Evolutionary conservation across 2,329 filamentous ascomycete species (phyloP).

Genomic region (Coniochaeta hoffmannii): DNA sequence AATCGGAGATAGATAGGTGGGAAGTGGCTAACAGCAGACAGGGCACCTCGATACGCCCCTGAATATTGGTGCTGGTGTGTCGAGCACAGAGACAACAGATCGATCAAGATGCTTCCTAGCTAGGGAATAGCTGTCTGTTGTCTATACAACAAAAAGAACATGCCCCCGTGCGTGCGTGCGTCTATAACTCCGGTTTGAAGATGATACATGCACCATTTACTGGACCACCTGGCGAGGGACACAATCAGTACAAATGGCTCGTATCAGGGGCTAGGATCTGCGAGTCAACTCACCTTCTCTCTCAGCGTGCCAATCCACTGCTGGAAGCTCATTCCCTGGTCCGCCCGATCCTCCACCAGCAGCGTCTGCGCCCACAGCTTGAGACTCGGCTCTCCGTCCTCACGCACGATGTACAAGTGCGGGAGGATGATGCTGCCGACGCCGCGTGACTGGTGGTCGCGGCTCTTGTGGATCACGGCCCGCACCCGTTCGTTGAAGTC

Average conservation of each 20-base stretch:
- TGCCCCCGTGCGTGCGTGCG: neutral
- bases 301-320: conserved; percentile 89
- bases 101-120: neutral
- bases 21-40: too few species aligned
- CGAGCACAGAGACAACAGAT: neutral
- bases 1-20: too few species aligned
- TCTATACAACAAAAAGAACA: neutral
- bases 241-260: neutral
- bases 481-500: conserved; percentile 95
- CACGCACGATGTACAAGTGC: conserved; percentile 85
- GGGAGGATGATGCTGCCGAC: conserved; percentile 91
- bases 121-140: neutral
- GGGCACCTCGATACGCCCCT: too few species aligned
- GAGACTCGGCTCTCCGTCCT: conserved; percentile 91
- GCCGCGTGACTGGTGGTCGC: conserved; percentile 76
- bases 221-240: neutral
- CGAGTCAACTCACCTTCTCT: conserved; percentile 67
- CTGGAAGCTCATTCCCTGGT: conserved; percentile 85
- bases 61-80: too few species aligned
- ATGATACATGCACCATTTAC: neutral
- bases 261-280: neutral
- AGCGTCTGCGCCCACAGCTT: conserved; percentile 96
- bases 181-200: neutral
- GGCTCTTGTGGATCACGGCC: conserved; percentile 84
- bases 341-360: conserved; percentile 88